These are phyloP conservation scores for Suillus plorans DNA, from an alignment of 768 basidiomycete genomes.

Conservation along the genomic window DNA sequence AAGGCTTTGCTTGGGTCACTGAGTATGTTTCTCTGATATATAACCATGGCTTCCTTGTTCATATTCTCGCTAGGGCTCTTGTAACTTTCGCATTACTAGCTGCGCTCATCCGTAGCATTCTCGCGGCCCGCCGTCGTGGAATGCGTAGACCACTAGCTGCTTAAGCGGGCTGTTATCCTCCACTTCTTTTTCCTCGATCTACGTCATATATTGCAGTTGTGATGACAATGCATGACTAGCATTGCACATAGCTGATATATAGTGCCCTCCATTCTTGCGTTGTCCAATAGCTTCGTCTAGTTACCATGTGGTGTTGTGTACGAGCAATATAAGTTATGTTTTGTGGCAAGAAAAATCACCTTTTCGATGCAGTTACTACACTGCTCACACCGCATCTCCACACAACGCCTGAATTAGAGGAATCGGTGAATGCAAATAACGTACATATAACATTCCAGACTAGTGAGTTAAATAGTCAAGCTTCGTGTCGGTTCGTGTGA, in stretches of 20 bases:
- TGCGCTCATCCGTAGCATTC: constrained; percentile 61
- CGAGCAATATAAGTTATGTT: neutral
- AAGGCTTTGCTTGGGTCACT: constrained; percentile 74
- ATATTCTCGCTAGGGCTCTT: constrained; percentile 49
- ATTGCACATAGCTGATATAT: neutral
- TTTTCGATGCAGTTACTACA: neutral
- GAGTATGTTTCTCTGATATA: constrained; percentile 45
- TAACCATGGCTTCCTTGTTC: neutral
- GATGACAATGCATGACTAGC: neutral
- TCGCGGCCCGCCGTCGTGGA: constrained; percentile 60
- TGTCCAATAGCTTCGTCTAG: too few species aligned
- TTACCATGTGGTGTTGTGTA: too few species aligned
- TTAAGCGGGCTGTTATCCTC: constrained; percentile 10
- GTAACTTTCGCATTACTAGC: constrained; percentile 59
- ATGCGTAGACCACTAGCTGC: constrained; percentile 53
- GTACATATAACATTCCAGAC: too few species aligned
- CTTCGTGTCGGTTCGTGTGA: too few species aligned
- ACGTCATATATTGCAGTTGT: neutral
- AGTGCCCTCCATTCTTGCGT: neutral
- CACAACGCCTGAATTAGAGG: neutral
- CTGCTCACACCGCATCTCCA: neutral
- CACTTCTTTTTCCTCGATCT: neutral
- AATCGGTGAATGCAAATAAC: too few species aligned
- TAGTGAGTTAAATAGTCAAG: neutral
- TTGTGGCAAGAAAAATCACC: neutral